Base-by-base conservation (phyloP, 352 stramenopile species). In the Pythium diclinum region DNA sequence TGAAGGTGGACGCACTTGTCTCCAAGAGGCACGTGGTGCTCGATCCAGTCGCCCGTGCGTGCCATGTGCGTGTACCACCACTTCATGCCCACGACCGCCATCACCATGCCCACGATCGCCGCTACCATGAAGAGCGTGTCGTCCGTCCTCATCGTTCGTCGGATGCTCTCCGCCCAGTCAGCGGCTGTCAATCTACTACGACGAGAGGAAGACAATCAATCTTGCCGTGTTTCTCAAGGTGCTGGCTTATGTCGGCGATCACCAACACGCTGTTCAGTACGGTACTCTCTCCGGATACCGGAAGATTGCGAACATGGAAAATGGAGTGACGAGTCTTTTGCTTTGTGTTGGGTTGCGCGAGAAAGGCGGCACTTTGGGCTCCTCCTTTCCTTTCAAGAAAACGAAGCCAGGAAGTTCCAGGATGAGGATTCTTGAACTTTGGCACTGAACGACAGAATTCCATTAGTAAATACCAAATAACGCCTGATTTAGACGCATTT, bases 31-130 rank as follows among this genome's bases (percentile, higher is more conserved):
- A 62, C 56, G 56, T 55, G 17, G 44, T 62, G 17, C 8, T 62
- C 49, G 56, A 62, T 62, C 56, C 56, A 62, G 25, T 48, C 44
- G 40, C 25, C 30, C 25, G 42, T 53, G 56, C 56, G 56, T 8
- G 34, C 11, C 25, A 36, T 55, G 28, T 54, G 25, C 23, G 3
- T n/a, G 23, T 13, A 13, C 47, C 47, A 54, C 47, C 47, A 54
- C 13, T 54, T 54, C 10, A 54, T 10, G 47, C 47, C 47, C 11
- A 54, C 6, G 47, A 23, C 8, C 9, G 14, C 3, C 1, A 30
- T 0, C 47, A 54, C 47, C 47, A 54, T 36, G 47, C 23, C 21
- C 3, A 54, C 11, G 14, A n/a, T 23, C 6, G 19, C 47, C 47
- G 25, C 3, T 25, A 36, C 23, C 23, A 54, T 16, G 21, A 54